Evolutionary conservation across 176 grass and related monocot genomes (phyloP).

Genomic region (Guadua angustifolia): DNA sequence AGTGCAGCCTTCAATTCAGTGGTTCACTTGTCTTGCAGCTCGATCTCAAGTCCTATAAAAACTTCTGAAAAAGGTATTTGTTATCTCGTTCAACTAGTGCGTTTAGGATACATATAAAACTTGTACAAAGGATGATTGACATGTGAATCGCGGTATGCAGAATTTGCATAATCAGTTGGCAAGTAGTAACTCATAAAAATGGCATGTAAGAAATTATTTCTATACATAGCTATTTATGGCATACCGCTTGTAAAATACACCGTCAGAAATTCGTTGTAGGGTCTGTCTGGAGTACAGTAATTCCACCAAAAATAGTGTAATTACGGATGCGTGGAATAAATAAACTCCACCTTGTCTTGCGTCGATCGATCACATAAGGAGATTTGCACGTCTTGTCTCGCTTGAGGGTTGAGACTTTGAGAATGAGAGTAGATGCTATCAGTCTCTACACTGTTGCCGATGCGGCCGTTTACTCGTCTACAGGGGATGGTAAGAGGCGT

Average conservation of each 20-base stretch:
- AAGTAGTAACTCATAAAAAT: neutral
- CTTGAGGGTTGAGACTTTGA: neutral
- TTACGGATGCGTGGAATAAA: neutral
- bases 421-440: no score
- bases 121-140: neutral
- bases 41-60: neutral
- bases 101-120: neutral
- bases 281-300: no score
- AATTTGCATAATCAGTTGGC: neutral
- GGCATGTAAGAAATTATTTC: neutral
- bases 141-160: neutral
- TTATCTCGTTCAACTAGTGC: neutral
- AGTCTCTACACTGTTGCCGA: neutral
- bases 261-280: no score
- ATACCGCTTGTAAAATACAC: neutral
- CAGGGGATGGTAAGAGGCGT: neutral
- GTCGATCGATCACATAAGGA: neutral
- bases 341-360: neutral
- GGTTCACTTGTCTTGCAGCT: neutral
- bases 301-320: no score
- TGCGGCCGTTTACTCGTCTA: conserved; percentile 24
- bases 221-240: neutral
- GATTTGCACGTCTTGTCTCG: neutral
- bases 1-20: neutral
- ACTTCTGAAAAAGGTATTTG: neutral